Base-by-base conservation (phyloP, 2,329 filamentous ascomycete genomes). In the Plenodomus biglobosus region DNA sequence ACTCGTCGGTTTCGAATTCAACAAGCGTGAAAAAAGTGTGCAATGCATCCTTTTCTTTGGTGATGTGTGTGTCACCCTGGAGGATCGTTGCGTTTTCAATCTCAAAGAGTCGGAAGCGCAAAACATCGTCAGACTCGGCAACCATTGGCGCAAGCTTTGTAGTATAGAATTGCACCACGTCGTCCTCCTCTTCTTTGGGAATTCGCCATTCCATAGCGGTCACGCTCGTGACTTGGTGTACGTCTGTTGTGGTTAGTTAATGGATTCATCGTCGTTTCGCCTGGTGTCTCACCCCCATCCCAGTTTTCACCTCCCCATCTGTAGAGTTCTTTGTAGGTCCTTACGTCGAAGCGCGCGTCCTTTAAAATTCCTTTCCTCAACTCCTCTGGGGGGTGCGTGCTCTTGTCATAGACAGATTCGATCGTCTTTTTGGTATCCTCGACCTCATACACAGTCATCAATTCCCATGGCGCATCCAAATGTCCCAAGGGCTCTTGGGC, bases 401-500 rank as follows among this genome's bases (percentile, higher is more conserved):
- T 8, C 17, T 38, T 38, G 8, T 51, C 38, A 13, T 47, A 39
- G 11, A 36, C 40, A 13, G 30, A 17, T 8, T 46, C 41, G 5
- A 50, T 51, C 13, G 50, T 39, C 24, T 38, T 38, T 6, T 34
- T 20, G 16, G 52, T 15, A 11, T 51, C 24, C 3, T 22, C 5
- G 5, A 50, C 36, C 21, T 58, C 57, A 24, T 48, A 50, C 3
- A 60, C 30, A 20, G 53, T 50, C 44, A 48, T 46, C 5, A 44
- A 44, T 6, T 47, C 45, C 57, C 57, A 60, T 8, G 57, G 53
- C 7, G 53, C 36, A 39, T 60, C 57, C 11, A 60, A 22, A 16
- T 48, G 50, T 4, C 57, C 57, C 21, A 55, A 45, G 6, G 52
- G 47, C 21, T 58, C 55, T 13, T 48, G 38, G 16, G 55, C 57